phyloP scores from a whole-genome alignment of 257 asterid species.

The Przewalskia tangutica region DNA sequence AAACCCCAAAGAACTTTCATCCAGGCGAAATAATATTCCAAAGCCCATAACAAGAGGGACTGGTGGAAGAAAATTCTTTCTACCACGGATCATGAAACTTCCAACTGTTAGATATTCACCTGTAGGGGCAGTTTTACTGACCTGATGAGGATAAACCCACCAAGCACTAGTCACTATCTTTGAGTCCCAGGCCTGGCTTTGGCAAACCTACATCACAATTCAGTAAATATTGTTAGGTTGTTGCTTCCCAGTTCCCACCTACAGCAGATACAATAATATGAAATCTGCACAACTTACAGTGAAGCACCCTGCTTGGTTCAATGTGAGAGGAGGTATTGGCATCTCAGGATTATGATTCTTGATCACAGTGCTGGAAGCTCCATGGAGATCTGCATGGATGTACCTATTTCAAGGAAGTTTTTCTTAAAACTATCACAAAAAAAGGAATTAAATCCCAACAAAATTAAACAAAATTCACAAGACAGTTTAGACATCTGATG shows the following conservation, averaged over 20 bases:
- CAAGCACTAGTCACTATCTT: slow-evolving; percentile 99
- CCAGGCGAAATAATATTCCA: slow-evolving; percentile 89
- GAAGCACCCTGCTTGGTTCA: slow-evolving; percentile 94
- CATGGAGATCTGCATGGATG: slow-evolving; percentile 95
- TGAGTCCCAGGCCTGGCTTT: slow-evolving; percentile 98
- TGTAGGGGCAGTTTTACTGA: slow-evolving; percentile 96
- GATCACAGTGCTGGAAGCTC: slow-evolving; percentile 96
- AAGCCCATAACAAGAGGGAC: slow-evolving; percentile 96
- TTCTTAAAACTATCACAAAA: slow-evolving; percentile 12
- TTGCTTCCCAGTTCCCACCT: background rate
- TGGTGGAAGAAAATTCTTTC: slow-evolving; percentile 95
- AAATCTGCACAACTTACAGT: slow-evolving; percentile 48
- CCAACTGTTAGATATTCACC: slow-evolving; percentile 98
- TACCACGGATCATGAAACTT: slow-evolving; percentile 99
- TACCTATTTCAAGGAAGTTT: slow-evolving; percentile 44
- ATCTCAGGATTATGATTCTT: slow-evolving; percentile 87
- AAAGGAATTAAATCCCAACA: background rate
- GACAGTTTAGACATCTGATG: background rate
- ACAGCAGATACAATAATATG: background rate
- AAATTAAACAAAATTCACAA: background rate
- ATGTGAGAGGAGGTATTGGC: slow-evolving; percentile 90
- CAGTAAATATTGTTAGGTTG: background rate
- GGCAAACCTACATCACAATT: slow-evolving; percentile 65
- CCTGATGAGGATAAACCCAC: slow-evolving; percentile 99
- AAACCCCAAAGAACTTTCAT: slow-evolving; percentile 93